Percentiles rank a stretch among this genome's conserved stretches.
phyloP scores from a whole-genome alignment of 1,139 yeast species.

The Kazachstania sp. region DNA sequence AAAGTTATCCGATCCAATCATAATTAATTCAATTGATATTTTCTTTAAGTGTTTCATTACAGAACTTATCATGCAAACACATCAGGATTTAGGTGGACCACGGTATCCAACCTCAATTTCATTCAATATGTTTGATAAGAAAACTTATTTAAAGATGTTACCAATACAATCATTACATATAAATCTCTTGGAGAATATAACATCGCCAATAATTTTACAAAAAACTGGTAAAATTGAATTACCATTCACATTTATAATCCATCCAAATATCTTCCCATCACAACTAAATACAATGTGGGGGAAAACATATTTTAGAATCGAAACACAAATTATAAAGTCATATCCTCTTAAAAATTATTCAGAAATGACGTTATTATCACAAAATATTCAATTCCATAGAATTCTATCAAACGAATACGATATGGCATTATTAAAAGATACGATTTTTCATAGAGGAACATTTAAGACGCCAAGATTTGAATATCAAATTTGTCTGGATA shows the following conservation, averaged over 20 bases:
- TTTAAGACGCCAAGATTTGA: background rate
- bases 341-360: slow-evolving; percentile 2
- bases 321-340: slow-evolving; percentile 7
- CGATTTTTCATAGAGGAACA: background rate
- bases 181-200: slow-evolving; percentile 5
- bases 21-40: slow-evolving; percentile 6
- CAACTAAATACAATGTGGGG: slow-evolving; percentile 15
- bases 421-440: background rate
- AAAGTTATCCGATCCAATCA: slow-evolving; percentile 6
- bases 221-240: background rate
- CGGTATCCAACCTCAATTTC: background rate
- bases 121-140: background rate
- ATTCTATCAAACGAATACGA: slow-evolving; percentile 12
- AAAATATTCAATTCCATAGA: slow-evolving; percentile 13
- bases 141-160: background rate
- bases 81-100: background rate
- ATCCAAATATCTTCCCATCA: slow-evolving; percentile 16
- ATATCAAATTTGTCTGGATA: background rate
- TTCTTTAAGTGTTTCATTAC: slow-evolving; percentile 12
- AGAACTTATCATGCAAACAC: slow-evolving; percentile 8
- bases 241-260: slow-evolving; percentile 6
- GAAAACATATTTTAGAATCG: slow-evolving; percentile 18
- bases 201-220: slow-evolving; percentile 1
- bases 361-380: slow-evolving; percentile 18
- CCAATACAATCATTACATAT: background rate